A percentile compares a stretch with the other conserved stretches of the same genome.
phyloP scores from a whole-genome alignment of 108 stramenopile species.

The Cylindrotheca closterium region DNA sequence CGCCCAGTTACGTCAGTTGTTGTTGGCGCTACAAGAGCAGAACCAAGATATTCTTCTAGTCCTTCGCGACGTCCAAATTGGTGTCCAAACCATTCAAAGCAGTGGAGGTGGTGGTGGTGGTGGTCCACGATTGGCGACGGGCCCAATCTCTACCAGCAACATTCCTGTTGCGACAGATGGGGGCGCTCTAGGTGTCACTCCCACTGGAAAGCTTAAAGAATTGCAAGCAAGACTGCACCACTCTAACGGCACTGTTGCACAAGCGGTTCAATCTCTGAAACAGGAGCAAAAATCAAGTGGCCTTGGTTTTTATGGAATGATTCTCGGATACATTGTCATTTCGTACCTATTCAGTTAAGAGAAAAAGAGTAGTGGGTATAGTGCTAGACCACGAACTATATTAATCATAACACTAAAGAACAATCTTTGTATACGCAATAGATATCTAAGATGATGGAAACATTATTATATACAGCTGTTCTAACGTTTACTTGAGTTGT shows the following conservation, averaged over 20 bases:
- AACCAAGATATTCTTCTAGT: slow-evolving; percentile 93
- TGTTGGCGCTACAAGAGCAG: slow-evolving; percentile 90
- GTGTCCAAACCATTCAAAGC: slow-evolving; percentile 75
- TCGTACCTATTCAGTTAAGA: slow-evolving; percentile 73
- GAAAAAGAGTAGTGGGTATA: too few relatives aligned
- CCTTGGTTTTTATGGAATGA: slow-evolving; percentile 89
- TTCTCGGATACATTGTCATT: slow-evolving; percentile 88
- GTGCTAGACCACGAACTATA: too few relatives aligned
- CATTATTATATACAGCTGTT: too few relatives aligned
- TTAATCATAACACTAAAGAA: too few relatives aligned
- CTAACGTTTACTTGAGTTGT: slow-evolving; percentile 70
- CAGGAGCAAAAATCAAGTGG: slow-evolving; percentile 56
- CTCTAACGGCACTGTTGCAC: slow-evolving; percentile 77
- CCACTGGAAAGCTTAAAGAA: slow-evolving; percentile 87
- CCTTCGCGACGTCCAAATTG: slow-evolving; percentile 93
- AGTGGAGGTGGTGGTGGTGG: slow-evolving; percentile 49
- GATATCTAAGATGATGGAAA: not conserved
- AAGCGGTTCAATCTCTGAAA: slow-evolving; percentile 79
- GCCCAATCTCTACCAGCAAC: slow-evolving; percentile 16
- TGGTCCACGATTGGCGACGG: slow-evolving; percentile 42
- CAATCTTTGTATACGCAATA: too few relatives aligned
- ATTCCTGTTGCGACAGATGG: slow-evolving; percentile 40
- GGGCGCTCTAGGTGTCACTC: slow-evolving; percentile 39
- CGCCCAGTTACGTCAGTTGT: slow-evolving; percentile 81
- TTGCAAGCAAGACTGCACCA: slow-evolving; percentile 77